These are phyloP conservation scores for Monilinia aucupariae DNA, from an alignment of 2,329 filamentous ascomycete genomes.

Conservation along the genomic window DNA sequence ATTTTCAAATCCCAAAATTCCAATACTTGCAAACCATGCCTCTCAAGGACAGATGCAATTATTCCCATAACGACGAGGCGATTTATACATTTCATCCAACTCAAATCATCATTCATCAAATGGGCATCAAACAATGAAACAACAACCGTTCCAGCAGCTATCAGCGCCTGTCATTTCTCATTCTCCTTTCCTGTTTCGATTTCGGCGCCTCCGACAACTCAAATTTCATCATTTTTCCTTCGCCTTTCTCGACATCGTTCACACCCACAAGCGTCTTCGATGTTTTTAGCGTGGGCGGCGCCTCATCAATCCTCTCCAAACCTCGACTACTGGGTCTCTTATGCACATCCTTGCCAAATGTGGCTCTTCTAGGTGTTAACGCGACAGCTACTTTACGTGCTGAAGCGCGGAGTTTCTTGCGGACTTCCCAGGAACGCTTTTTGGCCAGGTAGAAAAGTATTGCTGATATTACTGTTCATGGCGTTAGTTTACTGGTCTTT, in stretches of 20 bases:
- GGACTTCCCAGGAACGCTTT: slow-evolving; percentile 77
- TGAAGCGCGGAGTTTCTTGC: slow-evolving; percentile 65
- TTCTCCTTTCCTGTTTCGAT: slow-evolving; percentile 32
- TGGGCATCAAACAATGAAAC: slow-evolving; percentile 11
- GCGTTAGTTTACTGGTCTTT: not conserved
- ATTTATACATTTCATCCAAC: not conserved
- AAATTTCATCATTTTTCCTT: slow-evolving; percentile 30
- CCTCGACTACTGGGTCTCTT: slow-evolving; percentile 43
- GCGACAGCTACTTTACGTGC: slow-evolving; percentile 56
- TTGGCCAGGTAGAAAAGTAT: slow-evolving; percentile 78
- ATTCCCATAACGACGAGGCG: not conserved
- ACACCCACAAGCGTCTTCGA: slow-evolving; percentile 37
- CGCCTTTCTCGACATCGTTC: slow-evolving; percentile 56
- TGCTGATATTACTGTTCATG: slow-evolving; percentile 35
- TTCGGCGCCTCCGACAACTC: slow-evolving; percentile 34
- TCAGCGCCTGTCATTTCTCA: slow-evolving; percentile 6
- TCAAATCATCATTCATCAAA: not conserved
- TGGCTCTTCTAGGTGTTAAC: slow-evolving; percentile 55
- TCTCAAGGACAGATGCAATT: not conserved
- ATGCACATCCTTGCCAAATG: slow-evolving; percentile 52
- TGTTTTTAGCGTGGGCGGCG: slow-evolving; percentile 52
- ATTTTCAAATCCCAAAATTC: not conserved
- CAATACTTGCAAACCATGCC: slow-evolving; percentile 8
- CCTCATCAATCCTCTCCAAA: slow-evolving; percentile 46
- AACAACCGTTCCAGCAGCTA: slow-evolving; percentile 11